phyloP scores from a whole-genome alignment of 306 rosid species.

The Alnus glutinosa region DNA sequence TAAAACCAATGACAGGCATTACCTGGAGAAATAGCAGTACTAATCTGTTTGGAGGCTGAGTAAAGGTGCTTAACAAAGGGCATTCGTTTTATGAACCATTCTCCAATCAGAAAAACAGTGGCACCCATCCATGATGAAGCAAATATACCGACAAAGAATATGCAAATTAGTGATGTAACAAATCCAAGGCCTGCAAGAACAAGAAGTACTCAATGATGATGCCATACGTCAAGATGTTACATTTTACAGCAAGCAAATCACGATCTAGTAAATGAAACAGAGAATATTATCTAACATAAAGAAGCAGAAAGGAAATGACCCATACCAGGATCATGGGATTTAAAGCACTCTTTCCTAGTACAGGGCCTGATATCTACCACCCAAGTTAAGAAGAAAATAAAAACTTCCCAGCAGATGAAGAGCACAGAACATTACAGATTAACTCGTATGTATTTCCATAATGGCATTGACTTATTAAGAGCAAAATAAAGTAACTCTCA shows the following conservation, averaged over 20 bases:
- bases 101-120: slow-evolving; percentile 51
- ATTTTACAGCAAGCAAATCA: slow-evolving; percentile 1
- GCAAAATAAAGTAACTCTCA: background rate
- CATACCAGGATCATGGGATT: background rate
- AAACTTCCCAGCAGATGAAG: background rate
- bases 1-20: slow-evolving; percentile 1
- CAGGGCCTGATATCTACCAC: background rate
- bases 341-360: background rate
- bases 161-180: slow-evolving; percentile 44
- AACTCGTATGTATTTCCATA: background rate
- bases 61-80: slow-evolving; percentile 60
- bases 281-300: background rate
- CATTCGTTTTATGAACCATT: slow-evolving; percentile 56
- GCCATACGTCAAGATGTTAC: background rate
- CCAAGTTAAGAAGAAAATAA: background rate
- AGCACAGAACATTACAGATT: background rate
- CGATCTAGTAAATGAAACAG: background rate
- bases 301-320: background rate
- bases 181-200: slow-evolving; percentile 53
- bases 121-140: slow-evolving; percentile 66
- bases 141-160: slow-evolving; percentile 45
- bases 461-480: background rate
- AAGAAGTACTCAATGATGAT: slow-evolving; percentile 8
- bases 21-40: slow-evolving; percentile 62
- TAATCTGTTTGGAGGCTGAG: slow-evolving; percentile 56